A percentile compares a stretch with the other conserved stretches of the same genome.
Conservation (phyloP, 108 stramenopile species). For the Cyclotella kingstonii region DNA sequence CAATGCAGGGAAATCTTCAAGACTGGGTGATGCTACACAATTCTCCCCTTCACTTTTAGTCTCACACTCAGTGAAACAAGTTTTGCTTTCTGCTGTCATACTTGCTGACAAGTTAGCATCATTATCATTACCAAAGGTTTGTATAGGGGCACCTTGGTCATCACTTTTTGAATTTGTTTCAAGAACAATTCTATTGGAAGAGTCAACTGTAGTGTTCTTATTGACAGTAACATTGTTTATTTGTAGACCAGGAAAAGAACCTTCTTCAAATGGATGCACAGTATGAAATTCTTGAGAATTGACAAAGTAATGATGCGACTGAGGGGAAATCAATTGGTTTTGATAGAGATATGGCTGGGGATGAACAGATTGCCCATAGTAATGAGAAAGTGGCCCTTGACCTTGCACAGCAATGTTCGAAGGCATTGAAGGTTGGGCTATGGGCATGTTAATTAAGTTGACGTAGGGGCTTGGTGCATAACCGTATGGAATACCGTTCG, state of each 20-base stretch:
- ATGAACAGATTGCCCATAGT: slow-evolving; percentile 12
- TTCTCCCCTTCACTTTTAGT: background rate
- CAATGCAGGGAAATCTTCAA: slow-evolving; percentile 39
- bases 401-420: slow-evolving; percentile 5
- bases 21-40: background rate
- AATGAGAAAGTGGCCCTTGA: slow-evolving; percentile 11
- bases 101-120: background rate
- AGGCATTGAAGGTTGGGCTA: slow-evolving; percentile 6
- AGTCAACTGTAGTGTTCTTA: background rate
- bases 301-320: slow-evolving; percentile 1
- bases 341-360: background rate
- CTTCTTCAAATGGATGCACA: background rate
- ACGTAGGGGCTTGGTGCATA: slow-evolving; percentile 15
- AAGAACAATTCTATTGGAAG: background rate
- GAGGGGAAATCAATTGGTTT: background rate
- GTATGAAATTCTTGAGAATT: background rate
- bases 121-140: background rate
- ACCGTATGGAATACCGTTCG: background rate
- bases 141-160: background rate
- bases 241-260: background rate
- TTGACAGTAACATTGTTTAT: background rate
- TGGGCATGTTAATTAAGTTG: slow-evolving; percentile 11
- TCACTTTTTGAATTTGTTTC: background rate
- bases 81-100: too few relatives aligned
- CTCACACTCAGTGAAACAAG: too few relatives aligned